A percentile compares a stretch with the other conserved stretches of the same genome.
These are phyloP conservation scores for Exophiala lecanii-corni DNA, from an alignment of 2,329 filamentous ascomycete genomes.

Conservation along the genomic window DNA sequence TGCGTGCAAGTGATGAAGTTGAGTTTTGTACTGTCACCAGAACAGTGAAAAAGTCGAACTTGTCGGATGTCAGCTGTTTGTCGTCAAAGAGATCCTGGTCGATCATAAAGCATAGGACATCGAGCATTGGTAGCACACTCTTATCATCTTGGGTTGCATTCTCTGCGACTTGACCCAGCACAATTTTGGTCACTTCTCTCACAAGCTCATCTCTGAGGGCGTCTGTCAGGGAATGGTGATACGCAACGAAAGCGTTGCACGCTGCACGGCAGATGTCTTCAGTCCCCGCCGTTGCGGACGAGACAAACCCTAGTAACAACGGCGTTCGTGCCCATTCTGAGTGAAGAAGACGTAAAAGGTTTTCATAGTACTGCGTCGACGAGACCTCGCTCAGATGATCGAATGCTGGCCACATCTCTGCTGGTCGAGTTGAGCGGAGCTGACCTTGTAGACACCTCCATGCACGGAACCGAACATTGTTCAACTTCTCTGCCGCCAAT, in stretches of 20 bases:
- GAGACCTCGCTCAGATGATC: conserved; percentile 44
- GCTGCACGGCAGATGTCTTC: conserved; percentile 42
- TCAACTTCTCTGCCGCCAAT: conserved; percentile 81
- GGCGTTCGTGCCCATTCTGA: conserved; percentile 35
- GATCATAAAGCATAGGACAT: conserved; percentile 72
- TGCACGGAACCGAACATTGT: conserved; percentile 66
- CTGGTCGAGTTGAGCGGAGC: conserved; percentile 28
- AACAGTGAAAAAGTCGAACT: conserved; percentile 57
- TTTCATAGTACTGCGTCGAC: conserved; percentile 39
- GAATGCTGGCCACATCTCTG: conserved; percentile 24
- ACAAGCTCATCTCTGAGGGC: conserved; percentile 2
- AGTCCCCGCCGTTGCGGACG: conserved; percentile 41
- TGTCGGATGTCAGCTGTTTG: conserved; percentile 27
- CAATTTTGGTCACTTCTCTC: conserved; percentile 43
- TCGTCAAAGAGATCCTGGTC: conserved; percentile 46
- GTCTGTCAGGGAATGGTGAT: conserved; percentile 11
- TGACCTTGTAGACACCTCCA: conserved; percentile 41
- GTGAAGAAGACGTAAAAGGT: conserved; percentile 36
- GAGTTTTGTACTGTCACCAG: conserved; percentile 79
- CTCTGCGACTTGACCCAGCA: conserved; percentile 51
- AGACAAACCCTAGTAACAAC: conserved; percentile 40
- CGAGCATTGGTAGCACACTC: conserved; percentile 68
- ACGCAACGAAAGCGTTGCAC: conserved; percentile 38
- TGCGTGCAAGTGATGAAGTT: conserved; percentile 72
- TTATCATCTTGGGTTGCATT: conserved; percentile 59